Evolutionary conservation across 805 yeast genomes (phyloP).

Genomic region (Ogataea siamensis): DNA sequence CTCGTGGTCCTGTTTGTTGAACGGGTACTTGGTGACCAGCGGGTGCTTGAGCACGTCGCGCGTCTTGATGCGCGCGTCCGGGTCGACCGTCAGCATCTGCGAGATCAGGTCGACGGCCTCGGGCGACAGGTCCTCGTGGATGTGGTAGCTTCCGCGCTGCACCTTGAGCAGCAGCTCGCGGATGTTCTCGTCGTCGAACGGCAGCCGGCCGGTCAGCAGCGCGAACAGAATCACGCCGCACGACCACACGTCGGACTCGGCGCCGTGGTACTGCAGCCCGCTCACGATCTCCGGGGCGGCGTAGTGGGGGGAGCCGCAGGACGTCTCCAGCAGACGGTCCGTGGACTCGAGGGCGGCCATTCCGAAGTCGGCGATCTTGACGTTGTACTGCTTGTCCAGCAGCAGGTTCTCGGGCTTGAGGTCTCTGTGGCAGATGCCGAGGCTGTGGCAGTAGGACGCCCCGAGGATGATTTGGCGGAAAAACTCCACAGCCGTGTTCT

Average conservation of each 20-base stretch:
- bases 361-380: conserved; percentile 97
- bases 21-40: conserved; percentile 68
- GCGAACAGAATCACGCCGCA: conserved; percentile 96
- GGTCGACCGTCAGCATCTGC: conserved; percentile 80
- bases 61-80: conserved; percentile 74
- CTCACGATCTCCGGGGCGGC: conserved; percentile 98
- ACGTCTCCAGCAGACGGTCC: conserved; percentile 82
- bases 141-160: conserved; percentile 80
- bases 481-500: conserved; percentile 84
- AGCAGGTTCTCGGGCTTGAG: conserved; percentile 77
- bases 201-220: conserved; percentile 87
- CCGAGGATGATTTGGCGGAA: conserved; percentile 73
- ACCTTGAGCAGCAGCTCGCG: conserved; percentile 84
- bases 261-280: conserved; percentile 93
- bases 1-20: conserved; percentile 35
- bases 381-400: conserved; percentile 79
- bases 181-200: conserved; percentile 95
- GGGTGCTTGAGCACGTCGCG: conserved; percentile 80
- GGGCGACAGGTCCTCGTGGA: conserved; percentile 73
- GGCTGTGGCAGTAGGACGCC: conserved; percentile 60
- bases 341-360: conserved; percentile 95
- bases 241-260: conserved; percentile 97
- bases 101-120: conserved; percentile 88
- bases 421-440: conserved; percentile 74
- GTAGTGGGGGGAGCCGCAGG: conserved; percentile 98